A percentile compares a stretch with the other conserved stretches of the same genome.
These are phyloP conservation scores for Marsdenia floribunda DNA, from an alignment of 257 asterid genomes.

Conservation along the genomic window DNA sequence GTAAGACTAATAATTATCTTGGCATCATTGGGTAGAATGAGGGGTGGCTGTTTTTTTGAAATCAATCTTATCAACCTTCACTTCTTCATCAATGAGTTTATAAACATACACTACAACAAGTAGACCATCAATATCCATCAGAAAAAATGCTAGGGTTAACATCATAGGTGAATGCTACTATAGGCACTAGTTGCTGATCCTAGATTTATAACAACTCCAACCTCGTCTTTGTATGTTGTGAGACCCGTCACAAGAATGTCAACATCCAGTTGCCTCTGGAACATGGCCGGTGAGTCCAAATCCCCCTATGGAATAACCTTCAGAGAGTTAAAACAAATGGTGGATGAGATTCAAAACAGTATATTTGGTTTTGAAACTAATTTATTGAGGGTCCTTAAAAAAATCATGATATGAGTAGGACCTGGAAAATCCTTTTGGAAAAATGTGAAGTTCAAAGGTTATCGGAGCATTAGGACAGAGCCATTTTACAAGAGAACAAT, in stretches of 20 bases:
- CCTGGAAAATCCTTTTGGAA: neutral
- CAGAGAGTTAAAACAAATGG: slow-evolving; percentile 1
- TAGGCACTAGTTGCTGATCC: slow-evolving; percentile 98
- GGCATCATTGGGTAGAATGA: neutral
- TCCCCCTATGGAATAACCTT: slow-evolving; percentile 99
- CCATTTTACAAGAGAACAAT: too few relatives aligned
- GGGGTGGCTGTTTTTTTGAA: slow-evolving; percentile 73
- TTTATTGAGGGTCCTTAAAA: neutral
- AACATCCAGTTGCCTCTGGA: slow-evolving; percentile 93
- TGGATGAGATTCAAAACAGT: neutral
- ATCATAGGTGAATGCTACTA: slow-evolving; percentile 93
- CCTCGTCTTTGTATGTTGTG: slow-evolving; percentile 95
- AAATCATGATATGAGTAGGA: neutral
- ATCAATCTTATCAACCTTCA: slow-evolving; percentile 96
- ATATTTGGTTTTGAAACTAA: neutral
- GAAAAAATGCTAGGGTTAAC: slow-evolving; percentile 96
- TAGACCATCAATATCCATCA: slow-evolving; percentile 92
- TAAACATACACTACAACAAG: slow-evolving; percentile 95
- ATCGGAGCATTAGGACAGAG: too few relatives aligned
- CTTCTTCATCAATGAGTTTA: slow-evolving; percentile 94
- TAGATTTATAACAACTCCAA: slow-evolving; percentile 92
- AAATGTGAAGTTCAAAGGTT: neutral
- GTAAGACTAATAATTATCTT: neutral
- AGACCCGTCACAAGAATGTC: slow-evolving; percentile 95
- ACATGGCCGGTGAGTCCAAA: slow-evolving; percentile 89